Percentiles rank a stretch among this genome's conserved stretches.
phyloP scores from a whole-genome alignment of 2,329 filamentous ascomycete genomes.

The Fusarium sambucinum region DNA sequence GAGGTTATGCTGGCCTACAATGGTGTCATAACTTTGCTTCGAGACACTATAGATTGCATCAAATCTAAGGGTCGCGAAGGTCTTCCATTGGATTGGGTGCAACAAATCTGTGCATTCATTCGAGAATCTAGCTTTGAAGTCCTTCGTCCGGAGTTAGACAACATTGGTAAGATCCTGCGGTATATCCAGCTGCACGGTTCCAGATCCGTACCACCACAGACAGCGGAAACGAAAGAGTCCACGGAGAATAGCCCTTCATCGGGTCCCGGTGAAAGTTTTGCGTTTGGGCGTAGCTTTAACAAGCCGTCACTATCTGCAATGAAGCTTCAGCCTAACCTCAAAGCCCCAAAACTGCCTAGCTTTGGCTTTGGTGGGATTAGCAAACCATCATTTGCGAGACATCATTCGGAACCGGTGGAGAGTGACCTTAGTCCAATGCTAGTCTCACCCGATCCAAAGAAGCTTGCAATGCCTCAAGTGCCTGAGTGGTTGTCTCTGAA shows the following conservation, averaged over 20 bases:
- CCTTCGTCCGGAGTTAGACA: background rate
- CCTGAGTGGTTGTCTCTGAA: conserved; percentile 1
- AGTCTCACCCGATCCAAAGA: background rate
- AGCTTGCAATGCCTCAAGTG: background rate
- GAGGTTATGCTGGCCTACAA: background rate
- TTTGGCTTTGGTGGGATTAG: background rate
- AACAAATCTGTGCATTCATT: background rate
- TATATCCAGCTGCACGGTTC: background rate
- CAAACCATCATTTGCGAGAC: conserved; percentile 5
- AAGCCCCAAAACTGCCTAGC: background rate
- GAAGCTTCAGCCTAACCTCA: background rate
- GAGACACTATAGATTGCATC: conserved; percentile 6
- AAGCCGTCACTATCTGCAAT: background rate
- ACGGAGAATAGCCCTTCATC: background rate
- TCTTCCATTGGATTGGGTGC: conserved; percentile 3
- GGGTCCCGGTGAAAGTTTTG: background rate
- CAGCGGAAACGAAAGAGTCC: background rate
- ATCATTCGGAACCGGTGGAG: conserved; percentile 2
- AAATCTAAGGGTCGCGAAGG: background rate
- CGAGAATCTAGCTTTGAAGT: background rate
- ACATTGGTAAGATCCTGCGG: background rate
- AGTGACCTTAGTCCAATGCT: background rate
- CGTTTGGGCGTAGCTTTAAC: background rate
- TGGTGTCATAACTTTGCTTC: background rate
- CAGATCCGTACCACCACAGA: background rate